A percentile compares a stretch with the other conserved stretches of the same genome.
These are phyloP conservation scores for Acmispon strigosus DNA, from an alignment of 306 rosid species.

Conservation along the genomic window DNA sequence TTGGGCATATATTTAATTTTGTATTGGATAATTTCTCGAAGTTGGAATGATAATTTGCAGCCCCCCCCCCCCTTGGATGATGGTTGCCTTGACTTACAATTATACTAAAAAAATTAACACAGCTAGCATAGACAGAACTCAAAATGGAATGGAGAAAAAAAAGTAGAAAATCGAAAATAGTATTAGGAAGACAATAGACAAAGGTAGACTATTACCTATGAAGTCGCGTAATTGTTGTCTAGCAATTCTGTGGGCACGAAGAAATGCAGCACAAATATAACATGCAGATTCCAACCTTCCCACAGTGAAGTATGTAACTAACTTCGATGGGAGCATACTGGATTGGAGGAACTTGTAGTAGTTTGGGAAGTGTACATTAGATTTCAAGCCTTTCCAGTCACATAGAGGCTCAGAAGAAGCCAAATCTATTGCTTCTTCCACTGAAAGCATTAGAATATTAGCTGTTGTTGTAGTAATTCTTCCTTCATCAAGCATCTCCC, in stretches of 20 bases:
- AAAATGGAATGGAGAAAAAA: neutral
- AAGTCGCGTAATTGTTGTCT: constrained; percentile 75
- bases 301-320: constrained; percentile 80
- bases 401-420: constrained; percentile 64
- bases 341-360: constrained; percentile 78
- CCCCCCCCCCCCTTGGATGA: no score
- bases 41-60: no score
- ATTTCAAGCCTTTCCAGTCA: constrained; percentile 85
- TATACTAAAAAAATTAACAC: neutral
- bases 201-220: constrained; percentile 51
- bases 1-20: no score
- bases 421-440: constrained; percentile 88
- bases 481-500: constrained; percentile 99
- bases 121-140: neutral
- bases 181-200: constrained; percentile 7
- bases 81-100: no score
- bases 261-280: constrained; percentile 89
- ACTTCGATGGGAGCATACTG: constrained; percentile 52
- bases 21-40: no score
- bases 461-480: constrained; percentile 77
- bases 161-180: neutral
- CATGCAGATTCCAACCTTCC: constrained; percentile 86
- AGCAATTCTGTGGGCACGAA: constrained; percentile 83
- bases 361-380: constrained; percentile 69
- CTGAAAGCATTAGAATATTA: constrained; percentile 81